Evolutionary conservation across 371 early-diverging fungal species (phyloP).

Genomic region (Dinochytrium kinnereticum): DNA sequence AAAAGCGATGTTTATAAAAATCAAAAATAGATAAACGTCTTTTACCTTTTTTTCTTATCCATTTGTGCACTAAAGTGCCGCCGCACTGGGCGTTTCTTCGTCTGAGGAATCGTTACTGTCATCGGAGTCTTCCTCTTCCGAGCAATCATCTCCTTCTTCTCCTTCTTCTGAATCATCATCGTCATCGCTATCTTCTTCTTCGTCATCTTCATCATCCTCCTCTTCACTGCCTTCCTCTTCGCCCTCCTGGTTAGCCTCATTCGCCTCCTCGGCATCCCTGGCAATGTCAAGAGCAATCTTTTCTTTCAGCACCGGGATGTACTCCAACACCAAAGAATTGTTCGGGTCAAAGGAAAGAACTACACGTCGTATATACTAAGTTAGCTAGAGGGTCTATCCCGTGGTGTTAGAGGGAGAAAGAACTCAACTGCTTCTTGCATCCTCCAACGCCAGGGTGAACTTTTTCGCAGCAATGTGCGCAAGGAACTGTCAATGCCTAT

Average conservation of each 20-base stretch:
- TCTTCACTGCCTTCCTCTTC: neutral
- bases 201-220: slow-evolving; percentile 12
- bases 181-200: slow-evolving; percentile 4
- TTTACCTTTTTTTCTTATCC: neutral
- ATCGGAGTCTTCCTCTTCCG: neutral
- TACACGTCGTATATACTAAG: neutral
- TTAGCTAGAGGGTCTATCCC: neutral
- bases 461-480: slow-evolving; percentile 22
- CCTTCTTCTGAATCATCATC: neutral
- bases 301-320: slow-evolving; percentile 35
- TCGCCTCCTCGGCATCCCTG: neutral
- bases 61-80: neutral
- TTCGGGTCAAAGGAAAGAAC: slow-evolving; percentile 26
- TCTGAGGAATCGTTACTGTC: neutral
- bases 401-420: neutral
- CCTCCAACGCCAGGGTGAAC: slow-evolving; percentile 21
- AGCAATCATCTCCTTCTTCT: slow-evolving; percentile 9
- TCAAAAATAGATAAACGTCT: neutral
- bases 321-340: slow-evolving; percentile 27
- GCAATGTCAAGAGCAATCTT: slow-evolving; percentile 24
- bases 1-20: neutral
- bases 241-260: neutral
- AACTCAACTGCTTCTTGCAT: slow-evolving; percentile 22
- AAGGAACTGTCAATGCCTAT: slow-evolving; percentile 18
- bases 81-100: neutral